Base-by-base conservation (phyloP, 2,329 filamentous ascomycete genomes). In the Penicillium verrucosum region DNA sequence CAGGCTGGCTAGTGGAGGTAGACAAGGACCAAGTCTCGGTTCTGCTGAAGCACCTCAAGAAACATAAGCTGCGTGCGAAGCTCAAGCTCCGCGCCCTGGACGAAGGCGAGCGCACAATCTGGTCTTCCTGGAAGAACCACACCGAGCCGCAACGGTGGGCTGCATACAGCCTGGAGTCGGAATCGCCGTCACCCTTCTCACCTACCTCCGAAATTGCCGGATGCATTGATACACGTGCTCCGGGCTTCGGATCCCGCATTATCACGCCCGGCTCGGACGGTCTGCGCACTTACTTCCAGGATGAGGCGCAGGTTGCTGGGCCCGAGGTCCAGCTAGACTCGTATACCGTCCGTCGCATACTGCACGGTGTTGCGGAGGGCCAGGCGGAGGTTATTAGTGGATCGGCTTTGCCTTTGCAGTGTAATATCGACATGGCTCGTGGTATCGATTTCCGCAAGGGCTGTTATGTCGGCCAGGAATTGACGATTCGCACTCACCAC, bases 381-480 rank as follows among this genome's bases (percentile, higher is more conserved):
- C 89, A 90, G 70, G 72, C 77, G 16, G 94, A 99, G 78, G 86
- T 99, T 21, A 72, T 84, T 7, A 77, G 81, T 57, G 89, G 89
- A 62, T 78, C 82, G 18, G 86, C 91, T 0, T 79, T 99, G 53
- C 93, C 94, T 1, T 87, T 92, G 73, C 93, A 97, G 75, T 88
- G 82, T 70, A 97, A 97, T 72, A 82, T 97, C 71, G 94, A 99
- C 74, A 77, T 90, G 58, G 90, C 90, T 82, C 83, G 84, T 46
- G 94, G 86, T 27, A 88, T 99, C 63, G 90, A 97, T 75, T 99
- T 94, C 78, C 86, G 86, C 70, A 99, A 99, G 78, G 94, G 94
- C 8, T 99, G 94, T 76, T 99, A 99, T 74, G 85, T 97, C 8
- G 94, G 94, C 0, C 94, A 99, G 76, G 94, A 99, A 74, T 82